Percentiles rank a stretch among this genome's conserved stretches.
phyloP scores from a whole-genome alignment of 441 rosid species.

The Manihot esculenta region DNA sequence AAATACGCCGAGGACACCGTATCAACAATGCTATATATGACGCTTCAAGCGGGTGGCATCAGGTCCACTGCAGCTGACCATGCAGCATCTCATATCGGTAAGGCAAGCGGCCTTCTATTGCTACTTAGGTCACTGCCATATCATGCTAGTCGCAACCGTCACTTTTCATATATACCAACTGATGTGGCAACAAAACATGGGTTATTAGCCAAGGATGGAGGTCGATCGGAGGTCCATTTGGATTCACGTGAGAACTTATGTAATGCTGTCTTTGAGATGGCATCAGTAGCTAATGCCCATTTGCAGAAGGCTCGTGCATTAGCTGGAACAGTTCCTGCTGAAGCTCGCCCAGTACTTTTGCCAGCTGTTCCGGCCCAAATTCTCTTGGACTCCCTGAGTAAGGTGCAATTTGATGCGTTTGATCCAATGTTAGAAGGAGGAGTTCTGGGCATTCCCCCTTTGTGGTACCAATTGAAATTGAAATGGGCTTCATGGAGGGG shows the following conservation, averaged over 20 bases:
- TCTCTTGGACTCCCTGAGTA: conserved; percentile 57
- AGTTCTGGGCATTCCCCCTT: conserved; percentile 66
- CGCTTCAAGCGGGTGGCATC: conserved; percentile 76
- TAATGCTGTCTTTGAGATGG: conserved; percentile 75
- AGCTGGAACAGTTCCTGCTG: conserved; percentile 53
- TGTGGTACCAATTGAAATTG: conserved; percentile 67
- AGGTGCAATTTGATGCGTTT: conserved; percentile 72
- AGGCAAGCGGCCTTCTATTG: conserved; percentile 85
- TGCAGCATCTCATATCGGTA: conserved; percentile 82
- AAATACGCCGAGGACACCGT: conserved; percentile 77
- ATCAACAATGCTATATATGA: conserved; percentile 68
- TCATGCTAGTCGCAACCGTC: conserved; percentile 69
- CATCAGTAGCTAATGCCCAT: conserved; percentile 77
- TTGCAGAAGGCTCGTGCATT: conserved; percentile 74
- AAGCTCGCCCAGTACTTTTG: conserved; percentile 65
- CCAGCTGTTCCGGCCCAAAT: conserved; percentile 75
- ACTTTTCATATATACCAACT: conserved; percentile 57
- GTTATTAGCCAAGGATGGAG: conserved; percentile 59
- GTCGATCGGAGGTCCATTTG: conserved; percentile 49
- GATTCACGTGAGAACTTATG: conserved; percentile 63
- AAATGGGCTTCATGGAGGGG: conserved; percentile 74
- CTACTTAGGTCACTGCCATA: conserved; percentile 72
- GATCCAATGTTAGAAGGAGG: conserved; percentile 71
- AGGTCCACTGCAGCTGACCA: conserved; percentile 72
- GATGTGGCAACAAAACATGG: conserved; percentile 72